phyloP scores from a whole-genome alignment of 352 stramenopile species.

The Phytophthora cajani region DNA sequence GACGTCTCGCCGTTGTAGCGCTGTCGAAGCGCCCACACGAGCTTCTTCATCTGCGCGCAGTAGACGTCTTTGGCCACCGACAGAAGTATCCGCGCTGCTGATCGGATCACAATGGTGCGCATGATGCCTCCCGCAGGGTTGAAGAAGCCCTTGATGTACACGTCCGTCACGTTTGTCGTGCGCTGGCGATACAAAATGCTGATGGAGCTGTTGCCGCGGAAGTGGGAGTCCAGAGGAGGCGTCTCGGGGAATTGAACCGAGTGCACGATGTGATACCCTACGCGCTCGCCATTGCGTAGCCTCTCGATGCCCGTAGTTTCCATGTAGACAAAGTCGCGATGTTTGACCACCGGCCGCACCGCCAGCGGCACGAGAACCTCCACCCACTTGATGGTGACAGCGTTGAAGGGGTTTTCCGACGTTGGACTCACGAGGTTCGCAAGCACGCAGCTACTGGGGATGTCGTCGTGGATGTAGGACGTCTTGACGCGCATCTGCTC shows the following conservation, averaged over 20 bases:
- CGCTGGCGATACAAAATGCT: slow-evolving; percentile 64
- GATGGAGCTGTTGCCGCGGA: slow-evolving; percentile 64
- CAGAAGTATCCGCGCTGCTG: slow-evolving; percentile 41
- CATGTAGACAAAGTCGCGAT: slow-evolving; percentile 58
- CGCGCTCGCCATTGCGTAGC: slow-evolving; percentile 46
- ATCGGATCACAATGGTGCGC: slow-evolving; percentile 42
- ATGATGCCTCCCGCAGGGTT: slow-evolving; percentile 46
- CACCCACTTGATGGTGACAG: slow-evolving; percentile 58
- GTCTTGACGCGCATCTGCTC: slow-evolving; percentile 49
- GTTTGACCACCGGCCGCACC: slow-evolving; percentile 46
- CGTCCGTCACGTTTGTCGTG: slow-evolving; percentile 50
- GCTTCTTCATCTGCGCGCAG: slow-evolving; percentile 72
- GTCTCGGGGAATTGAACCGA: slow-evolving; percentile 57
- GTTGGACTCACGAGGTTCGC: slow-evolving; percentile 41
- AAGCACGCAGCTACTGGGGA: slow-evolving; percentile 54
- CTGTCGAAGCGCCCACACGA: slow-evolving; percentile 54
- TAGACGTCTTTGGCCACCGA: slow-evolving; percentile 45
- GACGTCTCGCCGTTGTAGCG: slow-evolving; percentile 19
- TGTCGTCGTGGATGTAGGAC: slow-evolving; percentile 52
- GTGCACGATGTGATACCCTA: slow-evolving; percentile 52
- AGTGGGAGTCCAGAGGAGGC: slow-evolving; percentile 36
- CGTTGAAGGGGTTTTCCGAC: slow-evolving; percentile 39
- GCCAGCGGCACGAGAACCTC: slow-evolving; percentile 44
- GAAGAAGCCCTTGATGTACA: slow-evolving; percentile 61
- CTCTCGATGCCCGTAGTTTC: slow-evolving; percentile 48